Evolutionary conservation across 192 early-diverging fungal species (phyloP).

Genomic region (Umbelopsis sp.): DNA sequence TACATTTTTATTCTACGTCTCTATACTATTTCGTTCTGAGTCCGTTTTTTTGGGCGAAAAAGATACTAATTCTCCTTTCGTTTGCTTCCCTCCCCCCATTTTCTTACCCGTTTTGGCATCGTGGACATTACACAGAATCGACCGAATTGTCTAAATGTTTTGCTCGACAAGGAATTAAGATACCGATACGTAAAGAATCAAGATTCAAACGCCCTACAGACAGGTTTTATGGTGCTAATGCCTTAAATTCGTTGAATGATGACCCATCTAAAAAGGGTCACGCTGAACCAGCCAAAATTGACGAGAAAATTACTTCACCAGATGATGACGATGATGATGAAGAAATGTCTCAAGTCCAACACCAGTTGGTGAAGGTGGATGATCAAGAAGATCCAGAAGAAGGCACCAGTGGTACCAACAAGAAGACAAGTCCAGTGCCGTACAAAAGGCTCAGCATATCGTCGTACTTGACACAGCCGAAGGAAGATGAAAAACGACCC

Average conservation of each 20-base stretch:
- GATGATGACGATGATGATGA: conserved; percentile 4
- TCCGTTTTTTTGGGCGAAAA: not conserved
- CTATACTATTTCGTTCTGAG: no score
- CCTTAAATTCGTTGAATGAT: conserved; percentile 12
- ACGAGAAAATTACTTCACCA: conserved; percentile 3
- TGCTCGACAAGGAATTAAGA: conserved; percentile 78
- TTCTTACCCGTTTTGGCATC: no score
- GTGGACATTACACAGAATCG: conserved; percentile 53
- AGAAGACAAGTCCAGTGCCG: not conserved
- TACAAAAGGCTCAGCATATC: conserved; percentile 9
- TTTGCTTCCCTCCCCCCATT: not conserved
- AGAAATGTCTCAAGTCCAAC: not conserved
- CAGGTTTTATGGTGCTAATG: conserved; percentile 18
- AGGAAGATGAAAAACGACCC: no score
- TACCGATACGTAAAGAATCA: conserved; percentile 68
- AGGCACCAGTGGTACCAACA: not conserved
- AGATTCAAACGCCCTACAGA: conserved; percentile 17
- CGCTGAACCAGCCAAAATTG: not conserved
- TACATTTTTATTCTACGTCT: not conserved
- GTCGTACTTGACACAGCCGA: not conserved
- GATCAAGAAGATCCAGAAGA: not conserved
- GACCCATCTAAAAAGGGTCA: not conserved
- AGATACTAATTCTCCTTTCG: not conserved
- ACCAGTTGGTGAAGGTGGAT: not conserved
- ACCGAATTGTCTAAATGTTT: conserved; percentile 74